These are phyloP conservation scores for Candida silvatica DNA, from an alignment of 805 yeast species.

Conservation along the genomic window DNA sequence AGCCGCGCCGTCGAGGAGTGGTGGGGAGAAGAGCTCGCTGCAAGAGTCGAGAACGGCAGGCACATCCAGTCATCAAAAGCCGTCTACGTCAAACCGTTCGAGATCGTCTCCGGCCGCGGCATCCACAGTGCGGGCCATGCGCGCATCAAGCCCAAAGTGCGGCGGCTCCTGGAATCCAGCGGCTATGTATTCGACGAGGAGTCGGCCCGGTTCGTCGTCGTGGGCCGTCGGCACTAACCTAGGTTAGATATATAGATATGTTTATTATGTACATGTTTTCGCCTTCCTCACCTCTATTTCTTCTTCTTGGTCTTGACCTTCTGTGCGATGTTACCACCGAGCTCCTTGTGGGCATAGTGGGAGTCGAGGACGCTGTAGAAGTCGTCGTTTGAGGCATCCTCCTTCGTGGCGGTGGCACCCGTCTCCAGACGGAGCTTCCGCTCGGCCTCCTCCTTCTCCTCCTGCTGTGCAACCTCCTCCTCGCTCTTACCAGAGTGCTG, in stretches of 20 bases:
- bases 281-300: conserved; percentile 2
- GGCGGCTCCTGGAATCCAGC: conserved; percentile 26
- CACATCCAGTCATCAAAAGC: conserved; percentile 27
- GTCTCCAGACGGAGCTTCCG: conserved; percentile 21
- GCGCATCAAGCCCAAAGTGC: conserved; percentile 35
- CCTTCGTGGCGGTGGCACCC: conserved; percentile 18
- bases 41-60: conserved; percentile 33
- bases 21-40: conserved; percentile 52
- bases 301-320: conserved; percentile 22
- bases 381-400: conserved; percentile 22
- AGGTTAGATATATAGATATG: background rate
- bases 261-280: conserved; percentile 3
- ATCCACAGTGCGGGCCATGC: conserved; percentile 58
- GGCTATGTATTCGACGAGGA: conserved; percentile 40
- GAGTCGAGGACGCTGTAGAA: conserved; percentile 53
- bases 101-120: conserved; percentile 62
- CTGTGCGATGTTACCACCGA: conserved; percentile 27
- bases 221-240: conserved; percentile 27
- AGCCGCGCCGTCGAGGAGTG: conserved; percentile 34
- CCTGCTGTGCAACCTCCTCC: conserved; percentile 17
- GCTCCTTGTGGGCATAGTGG: conserved; percentile 25
- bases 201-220: conserved; percentile 31
- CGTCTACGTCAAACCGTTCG: conserved; percentile 32
- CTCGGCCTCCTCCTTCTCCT: conserved; percentile 20
- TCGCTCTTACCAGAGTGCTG: conserved; percentile 27